Evolutionary conservation across 2,329 filamentous ascomycete species (phyloP).

Genomic region (Hymenoscyphus salicellus): DNA sequence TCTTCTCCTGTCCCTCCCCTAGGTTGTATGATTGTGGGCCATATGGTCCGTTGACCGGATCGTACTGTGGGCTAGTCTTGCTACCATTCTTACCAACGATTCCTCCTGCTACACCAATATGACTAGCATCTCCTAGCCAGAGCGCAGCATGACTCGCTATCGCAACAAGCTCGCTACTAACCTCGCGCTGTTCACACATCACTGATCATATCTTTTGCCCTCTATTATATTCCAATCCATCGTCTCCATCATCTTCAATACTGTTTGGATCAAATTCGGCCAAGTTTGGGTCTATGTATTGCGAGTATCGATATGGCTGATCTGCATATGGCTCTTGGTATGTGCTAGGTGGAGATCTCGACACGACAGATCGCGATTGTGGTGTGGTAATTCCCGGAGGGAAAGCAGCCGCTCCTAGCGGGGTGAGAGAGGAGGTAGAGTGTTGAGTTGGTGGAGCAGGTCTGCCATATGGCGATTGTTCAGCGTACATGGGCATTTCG

Average conservation of each 20-base stretch:
- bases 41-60: constrained; percentile 25
- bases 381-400: constrained; percentile 31
- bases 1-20: constrained; percentile 52
- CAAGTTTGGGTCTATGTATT: constrained; percentile 32
- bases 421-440: constrained; percentile 31
- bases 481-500: constrained; percentile 16
- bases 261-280: constrained; percentile 60
- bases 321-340: constrained; percentile 32
- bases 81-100: constrained; percentile 30
- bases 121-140: constrained; percentile 47
- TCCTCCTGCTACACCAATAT: constrained; percentile 32
- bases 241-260: constrained; percentile 85
- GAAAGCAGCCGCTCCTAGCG: constrained; percentile 33
- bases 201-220: constrained; percentile 53
- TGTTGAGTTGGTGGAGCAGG: constrained; percentile 18
- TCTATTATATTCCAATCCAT: constrained; percentile 64
- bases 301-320: constrained; percentile 30
- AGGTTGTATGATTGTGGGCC: constrained; percentile 27
- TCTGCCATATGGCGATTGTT: constrained; percentile 21
- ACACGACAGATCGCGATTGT: constrained; percentile 28
- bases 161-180: too few relatives aligned
- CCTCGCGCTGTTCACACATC: constrained; percentile 32
- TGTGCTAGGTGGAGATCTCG: constrained; percentile 27
- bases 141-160: too few relatives aligned
- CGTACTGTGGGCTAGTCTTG: constrained; percentile 26